Base-by-base conservation (phyloP, 2,329 filamentous ascomycete genomes). In the Metarhizium humberi region DNA sequence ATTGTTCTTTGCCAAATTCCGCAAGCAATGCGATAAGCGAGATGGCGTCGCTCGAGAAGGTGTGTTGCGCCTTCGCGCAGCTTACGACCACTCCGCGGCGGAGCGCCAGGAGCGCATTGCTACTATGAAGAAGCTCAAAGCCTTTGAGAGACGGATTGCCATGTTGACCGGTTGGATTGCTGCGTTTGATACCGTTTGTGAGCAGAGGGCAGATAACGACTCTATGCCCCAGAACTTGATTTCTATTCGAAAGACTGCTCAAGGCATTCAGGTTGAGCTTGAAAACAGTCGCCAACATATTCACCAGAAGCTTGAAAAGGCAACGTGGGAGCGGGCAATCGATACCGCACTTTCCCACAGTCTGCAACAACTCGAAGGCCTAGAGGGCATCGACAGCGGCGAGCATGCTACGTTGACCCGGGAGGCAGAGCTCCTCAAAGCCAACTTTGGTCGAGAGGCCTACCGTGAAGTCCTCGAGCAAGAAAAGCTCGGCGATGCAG, bases 81-180 rank as follows among this genome's bases (percentile, higher is more conserved):
- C 94, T 29, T 97, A 90, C 69, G 89, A 96, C 16, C 85, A 96
- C 67, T 87, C 90, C 0, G 76, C 81, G 3, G 65, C 79, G 0
- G 90, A 97, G 67, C 81, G 94, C 51, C 84, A 87, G 64, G 91
- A 96, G 59, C 89, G 88, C 62, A 77, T 88, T 47, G 82, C 76
- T 57, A 85, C 85, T 64, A 90, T 95, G 84, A 90, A 90, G 73
- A 90, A 88, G 62, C 74, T 95, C 57, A 85, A 87, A 62, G 84
- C 88, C 54, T 84, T 96, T 36, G 90, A 96, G 72, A 82, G 90
- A 60, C 84, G 94, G 16, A 95, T 96, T 58, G 80, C 84, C 6
- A 78, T 95, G 57, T 78, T 99, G n/a, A 92, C 88, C 3, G 86
- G 87, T 1, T 99, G 94, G 94, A 87, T 96, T 55, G 88, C 88